Percentiles rank a stretch among this genome's conserved stretches.
These are phyloP conservation scores for Ogataea paradorogensis DNA, from an alignment of 805 yeast genomes.

Conservation along the genomic window DNA sequence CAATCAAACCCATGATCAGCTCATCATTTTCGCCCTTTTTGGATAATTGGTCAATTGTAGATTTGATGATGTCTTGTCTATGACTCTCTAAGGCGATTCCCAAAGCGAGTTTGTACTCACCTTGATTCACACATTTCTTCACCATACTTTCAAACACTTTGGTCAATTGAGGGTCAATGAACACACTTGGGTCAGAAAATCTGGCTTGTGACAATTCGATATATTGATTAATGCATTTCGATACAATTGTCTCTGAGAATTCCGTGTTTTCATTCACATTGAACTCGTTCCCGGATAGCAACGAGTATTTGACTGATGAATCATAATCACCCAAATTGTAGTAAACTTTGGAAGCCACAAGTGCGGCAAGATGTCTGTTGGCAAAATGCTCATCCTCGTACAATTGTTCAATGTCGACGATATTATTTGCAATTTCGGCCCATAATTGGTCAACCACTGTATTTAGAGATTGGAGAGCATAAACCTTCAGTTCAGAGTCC, in stretches of 20 bases:
- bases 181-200: conserved; percentile 32
- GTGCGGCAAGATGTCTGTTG: conserved; percentile 79
- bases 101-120: conserved; percentile 76
- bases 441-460: conserved; percentile 85
- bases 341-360: conserved; percentile 84
- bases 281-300: conserved; percentile 79
- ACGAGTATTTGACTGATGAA: conserved; percentile 82
- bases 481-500: conserved; percentile 71
- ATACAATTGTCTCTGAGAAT: conserved; percentile 88
- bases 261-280: conserved; percentile 75
- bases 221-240: conserved; percentile 86
- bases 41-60: conserved; percentile 45
- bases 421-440: conserved; percentile 94
- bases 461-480: conserved; percentile 82
- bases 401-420: conserved; percentile 84
- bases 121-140: conserved; percentile 64
- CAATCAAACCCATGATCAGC: conserved; percentile 51
- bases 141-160: conserved; percentile 85
- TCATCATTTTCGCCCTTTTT: conserved; percentile 45
- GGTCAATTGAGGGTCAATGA: conserved; percentile 60
- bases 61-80: conserved; percentile 75
- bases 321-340: conserved; percentile 94
- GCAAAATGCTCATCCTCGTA: conserved; percentile 77
- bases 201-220: conserved; percentile 57
- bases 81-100: conserved; percentile 90